These are phyloP conservation scores for Tetracentron sinense DNA, from an alignment of 164 flowering plant genomes.

Conservation along the genomic window DNA sequence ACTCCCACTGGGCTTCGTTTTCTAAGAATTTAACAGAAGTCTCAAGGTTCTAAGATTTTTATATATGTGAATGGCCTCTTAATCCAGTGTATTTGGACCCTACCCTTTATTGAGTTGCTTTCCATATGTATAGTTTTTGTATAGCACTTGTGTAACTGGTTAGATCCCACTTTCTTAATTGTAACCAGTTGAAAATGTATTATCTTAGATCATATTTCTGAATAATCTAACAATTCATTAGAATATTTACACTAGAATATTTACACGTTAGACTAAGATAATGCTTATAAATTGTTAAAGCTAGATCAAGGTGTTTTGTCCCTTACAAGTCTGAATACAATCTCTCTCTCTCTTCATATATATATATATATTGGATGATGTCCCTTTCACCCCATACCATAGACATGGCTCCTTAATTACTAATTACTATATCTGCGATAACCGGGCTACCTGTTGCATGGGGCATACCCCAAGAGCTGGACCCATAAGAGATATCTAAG, in stretches of 20 bases:
- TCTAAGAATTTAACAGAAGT: constrained; percentile 14
- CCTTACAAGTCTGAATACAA: background rate
- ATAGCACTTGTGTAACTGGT: background rate
- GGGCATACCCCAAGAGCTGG: no score
- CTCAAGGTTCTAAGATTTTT: constrained; percentile 3
- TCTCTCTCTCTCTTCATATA: background rate
- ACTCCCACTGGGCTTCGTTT: constrained; percentile 12
- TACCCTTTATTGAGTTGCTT: background rate
- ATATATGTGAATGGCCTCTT: background rate
- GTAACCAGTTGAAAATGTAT: background rate
- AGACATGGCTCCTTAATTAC: background rate
- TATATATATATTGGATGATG: no score
- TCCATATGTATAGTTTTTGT: no score
- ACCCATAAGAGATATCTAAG: no score
- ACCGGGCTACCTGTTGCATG: no score
- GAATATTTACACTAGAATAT: background rate
- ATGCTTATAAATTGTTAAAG: background rate
- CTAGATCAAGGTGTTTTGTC: background rate
- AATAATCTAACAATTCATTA: background rate
- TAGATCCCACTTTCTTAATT: background rate
- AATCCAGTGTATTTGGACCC: constrained; percentile 14
- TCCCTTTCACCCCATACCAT: background rate
- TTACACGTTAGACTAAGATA: background rate
- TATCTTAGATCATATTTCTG: background rate
- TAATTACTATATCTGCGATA: no score